Evolutionary conservation across 306 rosid species (phyloP).

Genomic region (Betula pendula): DNA sequence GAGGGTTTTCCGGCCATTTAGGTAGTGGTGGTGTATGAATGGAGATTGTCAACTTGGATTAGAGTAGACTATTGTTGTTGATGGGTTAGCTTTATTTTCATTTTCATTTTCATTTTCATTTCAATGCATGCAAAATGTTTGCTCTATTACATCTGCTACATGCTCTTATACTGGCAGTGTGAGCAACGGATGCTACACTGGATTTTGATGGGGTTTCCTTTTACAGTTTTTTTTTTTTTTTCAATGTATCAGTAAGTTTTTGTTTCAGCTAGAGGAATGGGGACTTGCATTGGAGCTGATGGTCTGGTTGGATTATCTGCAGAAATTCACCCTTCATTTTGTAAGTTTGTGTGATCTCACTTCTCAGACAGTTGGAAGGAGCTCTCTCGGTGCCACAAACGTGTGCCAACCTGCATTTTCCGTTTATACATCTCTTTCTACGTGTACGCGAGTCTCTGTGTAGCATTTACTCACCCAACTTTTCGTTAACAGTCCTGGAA

Average conservation of each 20-base stretch:
- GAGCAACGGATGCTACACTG: not conserved
- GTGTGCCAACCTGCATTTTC: constrained; percentile 45
- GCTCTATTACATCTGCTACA: not conserved
- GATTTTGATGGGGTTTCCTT: not conserved
- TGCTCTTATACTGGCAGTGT: too few species aligned
- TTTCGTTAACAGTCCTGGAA: constrained; percentile 29
- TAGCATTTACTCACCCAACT: constrained; percentile 28
- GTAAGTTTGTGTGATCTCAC: constrained; percentile 33
- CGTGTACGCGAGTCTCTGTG: constrained; percentile 22
- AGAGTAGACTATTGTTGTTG: constrained; percentile 27
- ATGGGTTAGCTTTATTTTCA: constrained; percentile 19
- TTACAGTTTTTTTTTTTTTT: not conserved
- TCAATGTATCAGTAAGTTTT: not conserved
- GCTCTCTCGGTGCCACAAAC: constrained; percentile 37
- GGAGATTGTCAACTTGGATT: constrained; percentile 25
- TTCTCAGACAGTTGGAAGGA: constrained; percentile 29
- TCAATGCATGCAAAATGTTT: constrained; percentile 7
- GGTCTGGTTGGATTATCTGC: not conserved
- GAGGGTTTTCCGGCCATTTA: constrained; percentile 8
- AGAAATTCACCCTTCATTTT: constrained; percentile 20
- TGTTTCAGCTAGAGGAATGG: not conserved
- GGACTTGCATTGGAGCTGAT: constrained; percentile 7
- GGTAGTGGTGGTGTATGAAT: constrained; percentile 24
- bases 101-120: constrained; percentile 18
- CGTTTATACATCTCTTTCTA: constrained; percentile 20